Conservation (phyloP, 257 asterid species). For the Nicotiana tomentosiformis region DNA sequence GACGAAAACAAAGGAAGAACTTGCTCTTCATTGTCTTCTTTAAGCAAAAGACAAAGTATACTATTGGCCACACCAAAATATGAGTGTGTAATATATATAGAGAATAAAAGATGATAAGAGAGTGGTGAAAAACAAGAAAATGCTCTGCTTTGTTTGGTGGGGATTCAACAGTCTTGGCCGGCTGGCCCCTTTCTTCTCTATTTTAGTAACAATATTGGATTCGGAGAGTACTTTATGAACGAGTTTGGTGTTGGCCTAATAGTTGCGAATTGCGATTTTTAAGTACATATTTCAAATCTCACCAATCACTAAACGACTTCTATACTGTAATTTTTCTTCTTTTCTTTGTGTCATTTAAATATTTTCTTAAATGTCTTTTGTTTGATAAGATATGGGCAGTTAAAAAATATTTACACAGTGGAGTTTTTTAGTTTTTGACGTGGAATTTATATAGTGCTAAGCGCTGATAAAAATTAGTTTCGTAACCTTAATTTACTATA, state of each 20-base stretch:
- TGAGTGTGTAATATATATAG: neutral
- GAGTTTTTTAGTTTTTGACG: too few species aligned
- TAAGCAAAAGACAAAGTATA: neutral
- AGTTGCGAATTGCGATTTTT: neutral
- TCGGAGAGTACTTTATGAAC: neutral
- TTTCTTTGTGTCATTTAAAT: too few species aligned
- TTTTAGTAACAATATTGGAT: neutral
- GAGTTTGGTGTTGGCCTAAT: neutral
- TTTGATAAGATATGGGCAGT: too few species aligned
- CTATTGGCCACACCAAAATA: neutral
- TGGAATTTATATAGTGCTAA: too few species aligned
- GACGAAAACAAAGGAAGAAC: neutral
- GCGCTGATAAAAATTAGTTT: too few species aligned
- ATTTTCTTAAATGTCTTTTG: too few species aligned
- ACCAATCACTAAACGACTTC: too few species aligned
- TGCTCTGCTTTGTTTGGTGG: neutral
- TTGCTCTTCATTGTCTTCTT: neutral
- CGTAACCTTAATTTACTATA: too few species aligned
- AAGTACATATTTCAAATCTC: neutral
- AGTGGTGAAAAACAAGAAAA: neutral
- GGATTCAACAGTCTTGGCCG: neutral
- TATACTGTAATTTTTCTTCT: too few species aligned
- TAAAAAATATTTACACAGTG: too few species aligned
- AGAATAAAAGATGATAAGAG: neutral
- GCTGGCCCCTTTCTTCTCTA: neutral